Conservation (phyloP, 768 basidiomycete species). For the Psilocybe cubensis region DNA sequence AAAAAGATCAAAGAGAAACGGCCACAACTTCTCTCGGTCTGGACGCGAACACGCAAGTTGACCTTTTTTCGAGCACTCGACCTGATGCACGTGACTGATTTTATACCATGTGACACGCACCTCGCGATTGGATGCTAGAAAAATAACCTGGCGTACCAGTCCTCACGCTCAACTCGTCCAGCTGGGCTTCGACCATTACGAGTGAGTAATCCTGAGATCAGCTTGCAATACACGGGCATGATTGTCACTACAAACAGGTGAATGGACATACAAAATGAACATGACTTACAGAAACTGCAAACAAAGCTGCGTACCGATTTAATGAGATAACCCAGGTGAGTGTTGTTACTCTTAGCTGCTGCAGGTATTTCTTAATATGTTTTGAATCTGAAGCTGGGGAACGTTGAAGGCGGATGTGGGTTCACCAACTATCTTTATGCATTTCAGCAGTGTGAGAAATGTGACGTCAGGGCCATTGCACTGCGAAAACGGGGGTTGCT, state of each 20-base stretch:
- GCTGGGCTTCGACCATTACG: background rate
- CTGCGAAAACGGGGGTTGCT: background rate
- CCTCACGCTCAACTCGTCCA: background rate
- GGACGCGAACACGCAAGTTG: background rate
- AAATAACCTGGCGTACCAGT: background rate
- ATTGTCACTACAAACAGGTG: background rate
- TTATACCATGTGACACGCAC: background rate
- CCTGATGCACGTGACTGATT: background rate
- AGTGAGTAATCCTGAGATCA: background rate
- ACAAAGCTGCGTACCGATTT: background rate
- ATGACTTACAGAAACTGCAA: background rate
- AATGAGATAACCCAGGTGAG: background rate
- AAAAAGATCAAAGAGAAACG: background rate
- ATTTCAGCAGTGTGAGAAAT: background rate
- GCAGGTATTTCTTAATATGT: no score
- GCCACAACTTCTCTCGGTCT: background rate
- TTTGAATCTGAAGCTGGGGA: background rate
- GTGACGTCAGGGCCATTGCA: background rate
- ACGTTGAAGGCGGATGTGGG: background rate
- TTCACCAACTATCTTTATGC: background rate
- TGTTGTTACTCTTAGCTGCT: no score
- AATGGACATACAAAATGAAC: background rate
- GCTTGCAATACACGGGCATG: background rate
- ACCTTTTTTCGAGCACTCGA: background rate
- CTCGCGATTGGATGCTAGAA: background rate